Conservation (phyloP, 768 basidiomycete species). For the Glaciozyma antarctica region DNA sequence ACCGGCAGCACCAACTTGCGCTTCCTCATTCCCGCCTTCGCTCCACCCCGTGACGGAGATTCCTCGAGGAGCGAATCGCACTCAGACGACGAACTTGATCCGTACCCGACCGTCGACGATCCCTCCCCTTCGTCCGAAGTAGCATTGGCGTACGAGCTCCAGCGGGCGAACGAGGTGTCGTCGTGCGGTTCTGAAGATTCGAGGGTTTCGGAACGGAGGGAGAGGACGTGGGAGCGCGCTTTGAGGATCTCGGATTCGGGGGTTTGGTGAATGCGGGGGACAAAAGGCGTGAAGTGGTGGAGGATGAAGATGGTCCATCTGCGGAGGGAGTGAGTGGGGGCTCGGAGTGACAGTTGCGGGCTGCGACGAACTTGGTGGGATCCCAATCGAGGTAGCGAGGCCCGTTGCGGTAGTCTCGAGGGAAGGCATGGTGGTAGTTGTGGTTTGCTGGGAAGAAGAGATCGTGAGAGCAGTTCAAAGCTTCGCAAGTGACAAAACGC, state of each 20-base stretch:
- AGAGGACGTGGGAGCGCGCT: slow-evolving; percentile 13
- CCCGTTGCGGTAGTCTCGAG: slow-evolving; percentile 66
- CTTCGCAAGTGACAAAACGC: slow-evolving; percentile 55
- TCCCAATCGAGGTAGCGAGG: slow-evolving; percentile 59
- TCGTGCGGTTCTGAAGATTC: background rate
- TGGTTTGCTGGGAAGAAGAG: background rate
- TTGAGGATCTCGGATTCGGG: slow-evolving; percentile 8
- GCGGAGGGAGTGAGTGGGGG: background rate
- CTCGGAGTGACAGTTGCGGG: background rate
- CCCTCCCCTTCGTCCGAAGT: background rate
- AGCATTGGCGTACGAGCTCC: background rate
- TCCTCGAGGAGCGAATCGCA: background rate
- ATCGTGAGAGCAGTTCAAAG: background rate
- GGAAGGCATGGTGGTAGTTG: slow-evolving; percentile 58
- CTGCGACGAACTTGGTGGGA: slow-evolving; percentile 50
- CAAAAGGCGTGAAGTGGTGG: slow-evolving; percentile 34
- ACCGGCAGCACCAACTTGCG: background rate
- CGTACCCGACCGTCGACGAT: background rate
- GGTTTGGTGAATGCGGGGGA: slow-evolving; percentile 3
- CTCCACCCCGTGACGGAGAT: background rate
- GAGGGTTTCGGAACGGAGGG: background rate
- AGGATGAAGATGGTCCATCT: slow-evolving; percentile 57
- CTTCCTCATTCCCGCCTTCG: background rate
- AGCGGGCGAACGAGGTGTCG: background rate
- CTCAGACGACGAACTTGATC: background rate